Base-by-base conservation (phyloP, 345 rosid genomes). In the Salix caprea region DNA sequence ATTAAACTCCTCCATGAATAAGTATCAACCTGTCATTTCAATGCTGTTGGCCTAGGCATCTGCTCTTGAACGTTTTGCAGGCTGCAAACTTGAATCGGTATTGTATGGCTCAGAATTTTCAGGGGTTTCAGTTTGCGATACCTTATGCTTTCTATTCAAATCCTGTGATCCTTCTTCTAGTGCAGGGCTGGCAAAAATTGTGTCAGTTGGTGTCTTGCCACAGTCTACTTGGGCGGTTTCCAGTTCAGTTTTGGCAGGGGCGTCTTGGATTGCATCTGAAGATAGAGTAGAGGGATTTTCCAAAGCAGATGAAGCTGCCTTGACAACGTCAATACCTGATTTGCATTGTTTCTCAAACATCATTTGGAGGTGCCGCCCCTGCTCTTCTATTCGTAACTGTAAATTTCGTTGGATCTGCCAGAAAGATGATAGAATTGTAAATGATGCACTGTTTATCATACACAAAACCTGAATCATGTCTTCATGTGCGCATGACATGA, bases 351-450 rank as follows among this genome's bases (percentile, higher is more conserved):
- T 91, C 92, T 93, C 97, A 69, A 95, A 95, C 97, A 95, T 95
- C 97, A 87, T 88, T 77, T 95, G 97, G 73, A 95, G 96, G 87
- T 89, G 82, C 87, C 86, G 89, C 72, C 99, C 99, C 83, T 95
- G 97, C 85, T 95, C 99, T 88, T 95, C 99, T 83, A 95, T 91
- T 12, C 91, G 91, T 78, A 95, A 84, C 87, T 95, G 99, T 75
- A 95, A 83, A 78, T 88, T 95, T 82, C 97, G 88, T 87, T 92
- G 97, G 72, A 95, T 92, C 97, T 92, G 90, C 64, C 39, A 50
- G 13, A 46, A 67, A 75, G 67, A 75, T 34, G 8, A 37, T 9
- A 24, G 32, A 66, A 30, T 14, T 14, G 10, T 12, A 30, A 14
- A 42, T 34, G 58, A 36, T 16, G 19, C 65, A 54, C 40, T 58